Evolutionary conservation across 139 green algal species (phyloP), one percentile per base, ranked within the genome.

Genomic region (Marvania coccoides): DNA sequence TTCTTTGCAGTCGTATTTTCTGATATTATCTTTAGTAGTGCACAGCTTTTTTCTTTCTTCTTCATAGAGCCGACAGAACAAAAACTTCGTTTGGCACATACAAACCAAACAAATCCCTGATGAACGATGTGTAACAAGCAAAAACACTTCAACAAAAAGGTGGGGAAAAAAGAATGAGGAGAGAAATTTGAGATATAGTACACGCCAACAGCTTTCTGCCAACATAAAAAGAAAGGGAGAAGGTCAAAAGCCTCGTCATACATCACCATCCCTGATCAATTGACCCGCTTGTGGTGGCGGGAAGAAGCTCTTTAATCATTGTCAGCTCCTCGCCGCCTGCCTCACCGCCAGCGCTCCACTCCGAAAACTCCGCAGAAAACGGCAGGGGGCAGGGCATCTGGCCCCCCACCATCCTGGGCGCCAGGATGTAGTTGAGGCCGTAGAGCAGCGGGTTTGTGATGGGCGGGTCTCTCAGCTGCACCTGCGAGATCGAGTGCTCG

Each of bases 401-500:
- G 19, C 42, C 42, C 19, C 42, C 12, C 59, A 73, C 63, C 23
- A 63, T 56, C 23, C 37, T 31, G 2, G 64, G 71, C 1, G n/a
- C 36, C 12, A 65, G 34, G 10, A 78, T 31, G 4, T 55, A 66
- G 34, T 78, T 78, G 14, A 73, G 28, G 3, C 34, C 58, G 58
- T 78, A 78, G 3, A 78, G 58, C 23, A 73, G 47, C 23, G 71
- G 71, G 64, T 73, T 73, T 33, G 45, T 70, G 28, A 78, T 73
- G 10, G 71, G 71, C 61, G 82, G 80, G 71, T 93, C 82, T 3
- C 83, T 54, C 69, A 97, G 68, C 35, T 95, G 77, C 33, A 97
- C 69, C 38, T 96, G 91, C 57, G 87, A 72, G 36, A 95, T 80
- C 19, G 46, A 48, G 73, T 97, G 92, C 82, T 95, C 85, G 57